These are phyloP conservation scores for Calcarisporium arbuscula DNA, from an alignment of 2,329 filamentous ascomycete genomes.

Conservation along the genomic window DNA sequence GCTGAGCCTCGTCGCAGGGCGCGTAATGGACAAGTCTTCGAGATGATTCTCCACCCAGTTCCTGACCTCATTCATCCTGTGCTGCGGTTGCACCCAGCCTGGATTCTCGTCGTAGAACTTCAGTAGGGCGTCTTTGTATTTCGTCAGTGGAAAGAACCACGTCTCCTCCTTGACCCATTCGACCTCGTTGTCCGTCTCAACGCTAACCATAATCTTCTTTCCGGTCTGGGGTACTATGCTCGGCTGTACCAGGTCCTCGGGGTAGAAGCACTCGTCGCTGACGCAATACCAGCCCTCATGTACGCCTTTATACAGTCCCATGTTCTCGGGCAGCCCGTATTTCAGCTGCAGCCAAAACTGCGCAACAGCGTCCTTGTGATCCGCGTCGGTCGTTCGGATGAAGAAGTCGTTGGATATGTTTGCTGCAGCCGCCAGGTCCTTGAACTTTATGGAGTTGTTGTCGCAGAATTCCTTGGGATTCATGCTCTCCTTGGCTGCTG, in stretches of 20 bases:
- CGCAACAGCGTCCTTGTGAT: conserved; percentile 78
- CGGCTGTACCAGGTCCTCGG: conserved; percentile 65
- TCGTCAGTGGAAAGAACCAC: conserved; percentile 89
- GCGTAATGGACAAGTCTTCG: conserved; percentile 82
- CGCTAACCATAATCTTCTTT: conserved; percentile 72
- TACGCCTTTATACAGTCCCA: conserved; percentile 75
- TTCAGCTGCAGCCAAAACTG: conserved; percentile 82
- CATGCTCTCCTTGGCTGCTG: conserved; percentile 63
- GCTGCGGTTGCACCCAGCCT: conserved; percentile 64
- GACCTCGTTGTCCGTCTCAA: conserved; percentile 85
- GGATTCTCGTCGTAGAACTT: conserved; percentile 75
- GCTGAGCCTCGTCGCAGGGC: conserved; percentile 66
- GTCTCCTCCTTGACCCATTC: conserved; percentile 93
- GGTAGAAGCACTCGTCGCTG: conserved; percentile 95
- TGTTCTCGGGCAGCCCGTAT: conserved; percentile 44
- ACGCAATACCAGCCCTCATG: conserved; percentile 97
- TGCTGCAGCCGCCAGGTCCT: conserved; percentile 62
- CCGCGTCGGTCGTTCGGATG: conserved; percentile 80
- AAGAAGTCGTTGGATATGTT: conserved; percentile 77
- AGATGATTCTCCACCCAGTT: conserved; percentile 71
- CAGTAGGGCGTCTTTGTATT: conserved; percentile 71
- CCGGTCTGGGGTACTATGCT: conserved; percentile 75
- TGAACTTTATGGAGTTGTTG: conserved; percentile 72
- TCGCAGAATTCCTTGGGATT: conserved; percentile 85
- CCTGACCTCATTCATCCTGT: conserved; percentile 73